phyloP scores from a whole-genome alignment of 805 yeast species.

The Hagleromyces aurorensis region DNA sequence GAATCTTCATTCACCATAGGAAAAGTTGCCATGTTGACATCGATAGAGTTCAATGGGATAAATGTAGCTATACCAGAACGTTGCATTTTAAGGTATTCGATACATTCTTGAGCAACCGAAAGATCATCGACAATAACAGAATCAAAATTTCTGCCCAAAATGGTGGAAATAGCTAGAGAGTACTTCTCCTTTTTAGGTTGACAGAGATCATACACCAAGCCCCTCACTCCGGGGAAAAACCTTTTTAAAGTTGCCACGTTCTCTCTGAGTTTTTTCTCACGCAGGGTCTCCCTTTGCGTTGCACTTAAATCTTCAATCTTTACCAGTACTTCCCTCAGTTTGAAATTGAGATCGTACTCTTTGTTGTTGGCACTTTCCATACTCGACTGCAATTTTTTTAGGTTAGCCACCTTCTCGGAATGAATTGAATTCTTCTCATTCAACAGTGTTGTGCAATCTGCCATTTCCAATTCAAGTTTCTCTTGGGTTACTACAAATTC shows the following conservation, averaged over 20 bases:
- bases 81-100: conserved; percentile 74
- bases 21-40: conserved; percentile 50
- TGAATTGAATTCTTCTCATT: conserved; percentile 31
- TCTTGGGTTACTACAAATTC: conserved; percentile 30
- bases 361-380: conserved; percentile 35
- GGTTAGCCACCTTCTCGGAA: conserved; percentile 22
- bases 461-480: conserved; percentile 26
- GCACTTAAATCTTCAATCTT: conserved; percentile 69
- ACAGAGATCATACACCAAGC: conserved; percentile 71
- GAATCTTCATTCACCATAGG: conserved; percentile 17
- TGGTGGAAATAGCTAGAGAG: conserved; percentile 65
- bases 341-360: conserved; percentile 56
- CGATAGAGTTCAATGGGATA: conserved; percentile 78
- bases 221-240: conserved; percentile 78
- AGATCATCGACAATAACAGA: conserved; percentile 74
- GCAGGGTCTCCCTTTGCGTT: conserved; percentile 63
- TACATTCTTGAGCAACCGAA: conserved; percentile 64
- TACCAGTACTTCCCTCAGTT: conserved; percentile 50
- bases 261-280: conserved; percentile 64
- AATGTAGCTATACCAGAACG: conserved; percentile 80
- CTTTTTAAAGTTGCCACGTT: conserved; percentile 62
- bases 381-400: conserved; percentile 35
- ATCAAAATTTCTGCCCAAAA: conserved; percentile 73
- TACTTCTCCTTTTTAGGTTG: conserved; percentile 67
- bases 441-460: conserved; percentile 31